Percentiles rank a stretch among this genome's conserved stretches.
These are phyloP conservation scores for Platanus orientalis DNA, from an alignment of 164 flowering plant species.

Conservation along the genomic window DNA sequence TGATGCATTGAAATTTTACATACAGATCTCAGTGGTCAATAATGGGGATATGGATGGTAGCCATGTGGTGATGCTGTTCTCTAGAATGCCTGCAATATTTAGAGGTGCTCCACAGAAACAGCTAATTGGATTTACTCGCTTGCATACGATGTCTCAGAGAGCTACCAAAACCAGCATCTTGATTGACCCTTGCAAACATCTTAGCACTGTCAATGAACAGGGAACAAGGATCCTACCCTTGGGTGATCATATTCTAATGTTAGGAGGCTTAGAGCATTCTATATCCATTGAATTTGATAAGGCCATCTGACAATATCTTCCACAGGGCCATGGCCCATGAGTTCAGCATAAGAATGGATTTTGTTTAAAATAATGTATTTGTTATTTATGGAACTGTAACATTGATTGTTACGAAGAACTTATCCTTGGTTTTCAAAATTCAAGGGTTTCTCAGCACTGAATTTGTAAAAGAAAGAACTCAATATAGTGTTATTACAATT, in stretches of 20 bases:
- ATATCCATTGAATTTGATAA: constrained; percentile 28
- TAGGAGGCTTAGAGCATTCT: constrained; percentile 44
- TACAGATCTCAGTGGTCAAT: constrained; percentile 52
- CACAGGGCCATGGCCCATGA: background rate
- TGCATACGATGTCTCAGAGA: constrained; percentile 33
- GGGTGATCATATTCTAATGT: constrained; percentile 51
- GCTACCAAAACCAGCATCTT: constrained; percentile 41
- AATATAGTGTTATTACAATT: background rate
- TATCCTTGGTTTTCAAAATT: background rate
- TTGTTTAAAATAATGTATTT: background rate
- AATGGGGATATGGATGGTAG: constrained; percentile 71
- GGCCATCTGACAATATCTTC: background rate
- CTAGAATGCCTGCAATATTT: constrained; percentile 25
- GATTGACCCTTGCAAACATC: constrained; percentile 74
- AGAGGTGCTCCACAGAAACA: constrained; percentile 62
- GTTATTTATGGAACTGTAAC: background rate
- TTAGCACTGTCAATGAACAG: constrained; percentile 51
- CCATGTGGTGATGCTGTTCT: constrained; percentile 66
- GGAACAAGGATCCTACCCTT: constrained; percentile 57
- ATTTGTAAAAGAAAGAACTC: constrained; percentile 3
- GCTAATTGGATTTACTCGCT: constrained; percentile 63
- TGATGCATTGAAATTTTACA: constrained; percentile 46
- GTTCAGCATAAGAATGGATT: background rate
- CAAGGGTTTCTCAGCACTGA: background rate
- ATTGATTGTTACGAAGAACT: background rate